Percentiles rank a stretch among this genome's conserved stretches.
These are phyloP conservation scores for Triticum urartu DNA, from an alignment of 176 grass and related monocot genomes.

Conservation along the genomic window DNA sequence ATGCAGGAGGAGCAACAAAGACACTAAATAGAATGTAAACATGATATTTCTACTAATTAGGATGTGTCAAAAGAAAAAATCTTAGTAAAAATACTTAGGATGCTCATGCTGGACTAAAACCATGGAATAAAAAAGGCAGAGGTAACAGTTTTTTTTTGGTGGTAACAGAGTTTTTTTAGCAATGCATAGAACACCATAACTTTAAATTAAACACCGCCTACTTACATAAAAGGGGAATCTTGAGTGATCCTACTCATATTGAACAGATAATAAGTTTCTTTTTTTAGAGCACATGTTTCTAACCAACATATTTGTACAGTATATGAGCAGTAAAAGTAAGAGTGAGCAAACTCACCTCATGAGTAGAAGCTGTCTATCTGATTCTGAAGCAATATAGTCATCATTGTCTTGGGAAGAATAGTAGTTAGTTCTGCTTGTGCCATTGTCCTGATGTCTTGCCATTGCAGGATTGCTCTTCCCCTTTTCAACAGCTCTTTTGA, in stretches of 20 bases:
- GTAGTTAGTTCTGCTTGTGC: conserved; percentile 49
- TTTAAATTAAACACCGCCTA: neutral
- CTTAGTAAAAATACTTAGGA: neutral
- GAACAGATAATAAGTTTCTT: neutral
- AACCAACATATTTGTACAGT: neutral
- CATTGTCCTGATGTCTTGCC: conserved; percentile 49
- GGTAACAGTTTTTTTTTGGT: neutral
- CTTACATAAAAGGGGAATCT: neutral
- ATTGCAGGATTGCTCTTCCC: conserved; percentile 57
- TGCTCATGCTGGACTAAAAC: neutral
- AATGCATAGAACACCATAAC: neutral
- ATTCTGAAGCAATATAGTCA: conserved; percentile 93
- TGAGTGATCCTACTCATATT: neutral
- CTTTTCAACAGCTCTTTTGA: conserved; percentile 72
- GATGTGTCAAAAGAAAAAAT: neutral
- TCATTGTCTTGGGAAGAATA: conserved; percentile 64
- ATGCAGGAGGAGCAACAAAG: neutral
- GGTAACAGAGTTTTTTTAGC: neutral
- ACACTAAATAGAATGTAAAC: neutral
- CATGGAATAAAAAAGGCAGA: neutral
- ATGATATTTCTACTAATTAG: neutral
- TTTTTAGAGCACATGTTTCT: neutral
- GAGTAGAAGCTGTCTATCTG: conserved; percentile 84
- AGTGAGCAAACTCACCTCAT: conserved; percentile 59
- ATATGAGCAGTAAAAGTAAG: neutral